Base-by-base conservation (phyloP, 1,284 basidiomycete species). In the Paramarasmius palmivorus region DNA sequence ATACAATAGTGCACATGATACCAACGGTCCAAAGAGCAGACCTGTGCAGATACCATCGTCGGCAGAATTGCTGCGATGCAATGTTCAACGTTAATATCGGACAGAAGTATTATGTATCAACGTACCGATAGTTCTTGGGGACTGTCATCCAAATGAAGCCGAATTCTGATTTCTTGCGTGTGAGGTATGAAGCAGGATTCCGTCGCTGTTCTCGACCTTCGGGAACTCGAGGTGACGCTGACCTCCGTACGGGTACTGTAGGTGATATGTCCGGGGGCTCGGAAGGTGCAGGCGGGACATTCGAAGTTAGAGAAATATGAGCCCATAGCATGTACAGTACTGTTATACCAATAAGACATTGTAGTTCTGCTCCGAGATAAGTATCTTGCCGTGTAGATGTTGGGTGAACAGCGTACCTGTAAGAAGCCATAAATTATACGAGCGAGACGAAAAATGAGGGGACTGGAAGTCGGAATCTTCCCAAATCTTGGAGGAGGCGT, bases 141-240 rank as follows among this genome's bases (percentile, higher is more conserved):
- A 92, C 89, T n/a, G 90, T 89, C 90, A 92, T 92, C 89, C 89
- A 92, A 29, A 92, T 77, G 64, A 85, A 88, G 34, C 84, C 82
- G 58, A 83, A 82, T 57, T 81, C 77, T n/a, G 71, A 68, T 68
- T 77, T 80, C 56, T 68, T 73, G 17, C 64, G 59, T 41, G 59
- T 47, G 47, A 61, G 49, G 53, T 65, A 58, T 55, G 62, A 53
- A 57, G 65, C 42, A 53, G 62, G 61, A 17, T 81, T 80, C 41
- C 77, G 78, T 50, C 59, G 47, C 12, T 85, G 82, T n/a, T 65
- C 53, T 45, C 65, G 55, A 42, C 77, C 75, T 49, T 77, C 73
- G 9, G 81, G 78, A 2, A 60, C 56, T 10, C 70, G 65, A 29
- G 74, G 73, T 48, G 69, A 61, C 53, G 68, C 61, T 37, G 66